Base-by-base conservation (phyloP, 106 monocot species). In the Acanthochlamys bracteata region DNA sequence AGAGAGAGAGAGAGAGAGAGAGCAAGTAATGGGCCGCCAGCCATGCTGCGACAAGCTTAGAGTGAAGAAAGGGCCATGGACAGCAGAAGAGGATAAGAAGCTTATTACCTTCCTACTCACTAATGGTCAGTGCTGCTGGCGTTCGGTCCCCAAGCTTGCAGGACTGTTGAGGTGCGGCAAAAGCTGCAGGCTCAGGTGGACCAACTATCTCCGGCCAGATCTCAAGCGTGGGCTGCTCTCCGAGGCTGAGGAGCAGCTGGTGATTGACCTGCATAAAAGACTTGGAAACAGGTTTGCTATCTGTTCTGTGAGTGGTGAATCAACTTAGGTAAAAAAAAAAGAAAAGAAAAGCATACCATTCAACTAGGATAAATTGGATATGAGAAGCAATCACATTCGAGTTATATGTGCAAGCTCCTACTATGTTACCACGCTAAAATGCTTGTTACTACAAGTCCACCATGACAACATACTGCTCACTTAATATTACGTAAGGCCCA, bases 31-130 rank as follows among this genome's bases (percentile, higher is more conserved):
- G 89, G 89, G 89, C 22, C 72, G 89, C 55, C 74, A 82, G 46
- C 89, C 85, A 23, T 90, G 89, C 77, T 90, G 89, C 54, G 88
- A 88, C 54, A 84, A 84, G 72, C 69, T 73, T n/a, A 60, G 77
- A 22, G 84, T 88, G 71, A 88, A 88, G 84, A 80, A 75, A 65
- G 88, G 88, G 41, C 84, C 88, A 23, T 88, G 88, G 88, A 84
- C 84, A 43, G 80, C 77, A 13, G 88, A 83, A 74, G 88, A 88
- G 60, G 88, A 88, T 62, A 80, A 57, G 64, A 88, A 88, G 78
- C 75, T 88, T 22, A 73, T 80, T 22, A 62, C 46, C 71, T 88
- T 88, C 75, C 80, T 88, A 39, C 78, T 88, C 26, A 55, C 55
- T 72, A 83, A 81, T 47, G 88, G 88, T 39, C 84, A 72, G 42